Evolutionary conservation across 371 early-diverging fungal species (phyloP), one percentile per base, ranked within the genome.

Genomic region (Circinella minor): DNA sequence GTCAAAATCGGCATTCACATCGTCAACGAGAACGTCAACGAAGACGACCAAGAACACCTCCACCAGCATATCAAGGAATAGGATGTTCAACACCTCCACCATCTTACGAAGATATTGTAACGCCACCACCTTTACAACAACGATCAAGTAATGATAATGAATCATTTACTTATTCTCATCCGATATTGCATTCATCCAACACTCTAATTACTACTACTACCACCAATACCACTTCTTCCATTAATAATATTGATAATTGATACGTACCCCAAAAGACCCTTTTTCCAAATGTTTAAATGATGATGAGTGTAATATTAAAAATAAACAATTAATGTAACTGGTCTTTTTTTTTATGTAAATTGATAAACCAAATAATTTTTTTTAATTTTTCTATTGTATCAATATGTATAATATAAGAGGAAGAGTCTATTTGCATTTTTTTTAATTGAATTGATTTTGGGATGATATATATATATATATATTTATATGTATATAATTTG

Each of bases 11-110:
- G 4, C 48, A 65, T 36, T 27, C n/a, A 55, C 61, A 67, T 57
- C 27, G 27, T 27, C 61, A 61, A 20, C 1, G 57, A 37, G 39
- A 47, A 59, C 67, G 59, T 34, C 17, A 34, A 27, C n/a, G 47
- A 57, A 49, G 67, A 43, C 43, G 60, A 27, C 60, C 67, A 7
- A 46, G 67, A 10, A 47, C 67, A 36, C 67, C 67, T 20, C 67
- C 67, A 46, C 67, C 67, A 11, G 67, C 67, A 20, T 67, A 67
- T 27, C 61, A 47, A 3, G 67, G 48, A 46, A 37, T 51, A 5
- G 5, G 60, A 43, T 43, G 6, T 0, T 59, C 67, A 17, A 47
- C 59, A 7, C 67, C 66, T 10, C 66, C 67, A 47, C 67, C 67
- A 9, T 15, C 43, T 6, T 67, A 67, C 34, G 67, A 67, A 37